Evolutionary conservation across 2,329 filamentous ascomycete genomes (phyloP).

Genomic region (Apiospora sp.): DNA sequence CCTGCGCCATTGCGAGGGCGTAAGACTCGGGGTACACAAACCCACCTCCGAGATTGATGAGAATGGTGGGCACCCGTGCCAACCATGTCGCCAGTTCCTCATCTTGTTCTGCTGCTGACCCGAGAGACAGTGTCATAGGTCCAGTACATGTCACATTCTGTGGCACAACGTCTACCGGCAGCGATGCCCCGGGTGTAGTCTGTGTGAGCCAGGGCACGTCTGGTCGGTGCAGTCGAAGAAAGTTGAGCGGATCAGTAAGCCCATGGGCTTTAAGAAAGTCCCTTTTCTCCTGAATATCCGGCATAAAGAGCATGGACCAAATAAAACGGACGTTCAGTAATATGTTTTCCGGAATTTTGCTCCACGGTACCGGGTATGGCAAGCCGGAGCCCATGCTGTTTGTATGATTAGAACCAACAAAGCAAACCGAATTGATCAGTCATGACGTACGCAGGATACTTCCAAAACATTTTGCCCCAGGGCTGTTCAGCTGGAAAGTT

Average conservation of each 20-base stretch:
- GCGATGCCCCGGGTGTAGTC: slow-evolving; percentile 30
- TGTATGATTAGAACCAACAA: neutral
- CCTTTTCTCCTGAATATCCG: slow-evolving; percentile 20
- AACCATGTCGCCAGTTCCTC: slow-evolving; percentile 31
- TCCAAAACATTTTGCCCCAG: slow-evolving; percentile 32
- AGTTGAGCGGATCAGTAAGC: slow-evolving; percentile 27
- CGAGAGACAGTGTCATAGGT: slow-evolving; percentile 31
- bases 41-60: slow-evolving; percentile 32
- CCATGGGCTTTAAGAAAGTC: slow-evolving; percentile 31
- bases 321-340: slow-evolving; percentile 30
- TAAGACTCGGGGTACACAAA: slow-evolving; percentile 29
- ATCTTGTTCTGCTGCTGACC: slow-evolving; percentile 28
- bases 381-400: slow-evolving; percentile 33
- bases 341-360: slow-evolving; percentile 32
- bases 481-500: slow-evolving; percentile 33
- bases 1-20: slow-evolving; percentile 31
- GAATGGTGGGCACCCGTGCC: slow-evolving; percentile 30
- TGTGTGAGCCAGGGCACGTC: slow-evolving; percentile 32
- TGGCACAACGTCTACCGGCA: slow-evolving; percentile 31
- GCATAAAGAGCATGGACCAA: slow-evolving; percentile 29
- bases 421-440: neutral
- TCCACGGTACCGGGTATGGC: slow-evolving; percentile 34
- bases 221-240: slow-evolving; percentile 25
- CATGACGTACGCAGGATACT: slow-evolving; percentile 33
- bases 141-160: slow-evolving; percentile 33